These are phyloP conservation scores for Myxozyma udenii DNA, from an alignment of 805 yeast species.

Conservation along the genomic window DNA sequence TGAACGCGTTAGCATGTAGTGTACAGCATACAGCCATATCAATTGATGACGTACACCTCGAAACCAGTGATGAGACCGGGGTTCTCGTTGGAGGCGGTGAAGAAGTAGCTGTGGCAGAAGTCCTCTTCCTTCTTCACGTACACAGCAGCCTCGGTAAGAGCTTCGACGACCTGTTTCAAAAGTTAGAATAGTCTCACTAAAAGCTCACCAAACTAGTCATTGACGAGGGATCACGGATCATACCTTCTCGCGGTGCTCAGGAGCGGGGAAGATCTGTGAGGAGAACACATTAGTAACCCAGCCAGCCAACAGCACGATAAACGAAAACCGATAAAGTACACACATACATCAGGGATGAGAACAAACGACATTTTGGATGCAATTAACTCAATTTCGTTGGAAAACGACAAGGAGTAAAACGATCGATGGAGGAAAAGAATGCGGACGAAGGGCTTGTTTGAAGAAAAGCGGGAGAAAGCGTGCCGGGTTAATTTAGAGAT, in stretches of 20 bases:
- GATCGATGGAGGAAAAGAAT: not conserved
- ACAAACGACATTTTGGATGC: conserved; percentile 1
- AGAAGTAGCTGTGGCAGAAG: conserved; percentile 16
- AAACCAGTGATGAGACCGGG: conserved; percentile 6
- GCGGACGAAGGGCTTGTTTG: too few species aligned
- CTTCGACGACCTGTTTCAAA: conserved; percentile 12
- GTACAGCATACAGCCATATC: not conserved
- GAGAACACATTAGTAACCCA: too few species aligned
- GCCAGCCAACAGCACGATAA: too few species aligned
- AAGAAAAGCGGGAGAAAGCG: too few species aligned
- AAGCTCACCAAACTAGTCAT: not conserved
- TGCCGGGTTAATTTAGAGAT: too few species aligned
- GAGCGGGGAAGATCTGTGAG: too few species aligned
- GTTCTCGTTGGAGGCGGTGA: conserved; percentile 8
- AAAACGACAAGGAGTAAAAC: not conserved
- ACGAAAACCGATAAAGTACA: too few species aligned
- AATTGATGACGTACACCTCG: conserved; percentile 16
- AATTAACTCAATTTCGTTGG: not conserved
- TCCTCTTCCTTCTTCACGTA: conserved; percentile 14
- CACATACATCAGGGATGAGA: conserved; percentile 11
- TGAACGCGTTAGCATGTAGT: not conserved
- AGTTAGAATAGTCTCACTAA: not conserved
- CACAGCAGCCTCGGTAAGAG: conserved; percentile 15
- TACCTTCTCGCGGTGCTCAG: not conserved
- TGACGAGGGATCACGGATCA: not conserved